These are phyloP conservation scores for Termitomyces sp. DNA, from an alignment of 768 basidiomycete genomes.

Conservation along the genomic window DNA sequence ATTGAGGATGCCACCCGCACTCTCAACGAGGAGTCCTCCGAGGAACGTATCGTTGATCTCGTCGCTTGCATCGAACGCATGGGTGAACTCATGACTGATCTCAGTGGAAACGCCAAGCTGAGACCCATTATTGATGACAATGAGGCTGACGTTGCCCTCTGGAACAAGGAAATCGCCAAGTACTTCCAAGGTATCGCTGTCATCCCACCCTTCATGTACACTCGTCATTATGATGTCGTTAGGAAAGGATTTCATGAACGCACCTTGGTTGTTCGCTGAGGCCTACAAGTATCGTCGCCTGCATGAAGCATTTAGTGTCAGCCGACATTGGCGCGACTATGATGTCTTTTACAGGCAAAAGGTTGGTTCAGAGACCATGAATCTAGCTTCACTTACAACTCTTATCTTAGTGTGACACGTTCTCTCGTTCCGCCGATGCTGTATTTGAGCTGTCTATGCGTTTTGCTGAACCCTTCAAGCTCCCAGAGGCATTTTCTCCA, in stretches of 20 bases:
- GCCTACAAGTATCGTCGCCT: conserved; percentile 91
- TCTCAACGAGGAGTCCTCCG: conserved; percentile 78
- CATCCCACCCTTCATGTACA: neutral
- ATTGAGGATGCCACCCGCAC: conserved; percentile 90
- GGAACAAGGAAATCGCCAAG: conserved; percentile 97
- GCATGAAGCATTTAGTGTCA: conserved; percentile 89
- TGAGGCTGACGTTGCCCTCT: conserved; percentile 88
- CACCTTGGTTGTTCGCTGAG: conserved; percentile 95
- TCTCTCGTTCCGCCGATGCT: conserved; percentile 86
- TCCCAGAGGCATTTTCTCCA: conserved; percentile 45
- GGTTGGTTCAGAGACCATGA: conserved; percentile 25
- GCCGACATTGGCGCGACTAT: conserved; percentile 86
- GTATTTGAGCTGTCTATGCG: conserved; percentile 93
- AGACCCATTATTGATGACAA: conserved; percentile 87
- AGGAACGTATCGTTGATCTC: conserved; percentile 83
- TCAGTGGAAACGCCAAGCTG: conserved; percentile 79
- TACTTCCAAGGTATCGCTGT: conserved; percentile 72
- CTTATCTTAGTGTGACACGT: conserved; percentile 75
- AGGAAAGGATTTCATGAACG: conserved; percentile 93
- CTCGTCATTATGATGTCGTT: neutral
- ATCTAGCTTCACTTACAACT: conserved; percentile 4
- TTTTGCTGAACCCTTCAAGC: conserved; percentile 80
- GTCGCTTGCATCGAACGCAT: conserved; percentile 83
- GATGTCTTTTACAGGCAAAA: conserved; percentile 97
- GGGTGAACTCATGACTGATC: conserved; percentile 83